Conservation (phyloP, 2,329 filamentous ascomycete species). For the Pseudogymnoascus sp. region DNA sequence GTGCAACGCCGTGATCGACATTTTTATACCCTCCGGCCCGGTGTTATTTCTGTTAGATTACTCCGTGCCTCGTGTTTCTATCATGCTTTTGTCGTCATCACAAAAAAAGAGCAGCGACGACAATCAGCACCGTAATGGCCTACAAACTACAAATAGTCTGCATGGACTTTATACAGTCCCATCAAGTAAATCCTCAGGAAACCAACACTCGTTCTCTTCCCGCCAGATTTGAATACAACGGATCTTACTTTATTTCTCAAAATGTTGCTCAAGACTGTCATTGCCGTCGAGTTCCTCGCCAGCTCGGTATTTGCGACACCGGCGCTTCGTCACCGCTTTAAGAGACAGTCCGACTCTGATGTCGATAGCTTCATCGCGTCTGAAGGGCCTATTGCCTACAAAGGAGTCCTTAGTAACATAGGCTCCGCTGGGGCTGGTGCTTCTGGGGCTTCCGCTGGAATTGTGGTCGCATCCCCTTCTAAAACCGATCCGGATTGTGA, state of each 20-base stretch:
- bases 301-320: background rate
- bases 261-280: background rate
- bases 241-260: background rate
- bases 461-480: slow-evolving; percentile 54
- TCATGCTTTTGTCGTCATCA: background rate
- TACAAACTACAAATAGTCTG: background rate
- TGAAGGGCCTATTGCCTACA: background rate
- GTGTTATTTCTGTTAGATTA: background rate
- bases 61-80: background rate
- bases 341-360: background rate
- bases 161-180: background rate
- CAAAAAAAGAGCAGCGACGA: background rate
- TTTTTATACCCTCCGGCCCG: background rate
- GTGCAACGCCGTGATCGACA: background rate
- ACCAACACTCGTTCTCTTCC: background rate
- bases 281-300: slow-evolving; percentile 8
- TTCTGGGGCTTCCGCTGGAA: slow-evolving; percentile 33
- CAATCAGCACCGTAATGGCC: background rate
- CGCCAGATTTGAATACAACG: background rate
- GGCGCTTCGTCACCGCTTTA: background rate
- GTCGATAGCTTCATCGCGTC: background rate
- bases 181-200: background rate
- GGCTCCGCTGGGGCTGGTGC: background rate
- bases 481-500: slow-evolving; percentile 50
- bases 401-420: slow-evolving; percentile 5